Evolutionary conservation across 202 grass and related monocot genomes (phyloP), one percentile per base, ranked within the genome.

Genomic region (Brachypodium distachyon): DNA sequence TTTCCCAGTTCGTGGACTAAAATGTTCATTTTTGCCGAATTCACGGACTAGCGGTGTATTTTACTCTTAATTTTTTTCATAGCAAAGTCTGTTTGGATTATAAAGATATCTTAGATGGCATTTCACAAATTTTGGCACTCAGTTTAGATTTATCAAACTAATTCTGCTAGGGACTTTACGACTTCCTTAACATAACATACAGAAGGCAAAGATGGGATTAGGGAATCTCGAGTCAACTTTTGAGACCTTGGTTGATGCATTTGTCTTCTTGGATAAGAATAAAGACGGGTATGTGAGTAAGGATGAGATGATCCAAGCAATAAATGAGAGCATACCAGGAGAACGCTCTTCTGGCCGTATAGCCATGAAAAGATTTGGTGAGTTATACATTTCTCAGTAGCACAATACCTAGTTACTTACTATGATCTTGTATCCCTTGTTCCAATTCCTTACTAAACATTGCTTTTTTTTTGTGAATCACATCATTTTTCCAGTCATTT

Each of bases 261-360:
- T 98, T 85, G 91, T 95, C 28, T 98, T 98, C 75, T 84, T 98
- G 87, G 96, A 98, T 67, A 83, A 95, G 83, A 95, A 98, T 41
- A 92, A 94, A 58, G 95, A 98, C 50, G 95, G 95, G 8, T 98
- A 98, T 74, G 91, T 98, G 39, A 95, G 95, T 44, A 98, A 82
- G 87, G 90, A 89, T 36, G 95, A 98, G 83, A 92, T 98, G 95
- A 74, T 95, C 5, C 83, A 94, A 77, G 89, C 95, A 67, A 89
- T 98, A 81, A 98, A 95, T 48, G 96, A 98, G 83, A 98, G 91
- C 9, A 86, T 81, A 22, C 69, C 87, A 41, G 95, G 95, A 14
- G 96, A 95, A 72, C 96, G 96, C 70, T 98, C 96, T 31, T 92
- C 96, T 42, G 96, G 91, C 16, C 87, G 85, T 77, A 98, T 98